Evolutionary conservation across 192 early-diverging fungal genomes (phyloP), one percentile per base, ranked within the genome.

Genomic region (Coemansia sp.): DNA sequence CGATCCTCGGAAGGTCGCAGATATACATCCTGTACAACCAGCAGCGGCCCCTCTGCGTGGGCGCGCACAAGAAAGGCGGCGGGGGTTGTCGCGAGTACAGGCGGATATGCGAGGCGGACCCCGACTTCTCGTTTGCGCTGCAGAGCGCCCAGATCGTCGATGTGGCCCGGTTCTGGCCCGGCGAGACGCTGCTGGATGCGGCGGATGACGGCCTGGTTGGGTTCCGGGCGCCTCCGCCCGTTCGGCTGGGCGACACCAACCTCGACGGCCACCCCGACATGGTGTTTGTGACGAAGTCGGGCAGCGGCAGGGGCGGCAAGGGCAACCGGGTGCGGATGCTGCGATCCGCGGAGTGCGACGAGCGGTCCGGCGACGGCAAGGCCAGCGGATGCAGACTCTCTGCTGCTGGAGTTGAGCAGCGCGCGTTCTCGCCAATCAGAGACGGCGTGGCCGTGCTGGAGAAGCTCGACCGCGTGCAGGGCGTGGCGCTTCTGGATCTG

Each of bases 211-310:
- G 79, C 39, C n/a, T 67, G 0, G 89, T 87, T 41, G 63, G 64
- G 7, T 82, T 68, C n/a, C 85, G 86, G 67, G 70, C 83, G 19
- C 89, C 91, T 13, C 85, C 91, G 0, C 67, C 85, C 3, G 64
- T 92, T 18, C 83, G 86, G 13, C 61, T 87, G n/a, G 87, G 91
- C 32, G 96, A 98, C 64, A 91, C 90, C 66, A 91, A 96, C 61
- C 84, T 93, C 60, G 96, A 98, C 75, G 95, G 95, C 19, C 96
- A 92, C 71, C 93, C 95, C 0, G 96, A 98, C 77, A 73, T 98
- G 52, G 84, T 94, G 0, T 73, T 92, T 37, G 87, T 87, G 18
- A 84, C 86, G 4, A 81, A 77, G 45, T 43, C 65, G 15, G 67
- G 64, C 26, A 45, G 56, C 23, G 49, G 56, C 42, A n/a, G n/a